A percentile compares a stretch with the other conserved stretches of the same genome.
phyloP scores from a whole-genome alignment of 2,329 filamentous ascomycete species.

The Microsporum ferrugineum region DNA sequence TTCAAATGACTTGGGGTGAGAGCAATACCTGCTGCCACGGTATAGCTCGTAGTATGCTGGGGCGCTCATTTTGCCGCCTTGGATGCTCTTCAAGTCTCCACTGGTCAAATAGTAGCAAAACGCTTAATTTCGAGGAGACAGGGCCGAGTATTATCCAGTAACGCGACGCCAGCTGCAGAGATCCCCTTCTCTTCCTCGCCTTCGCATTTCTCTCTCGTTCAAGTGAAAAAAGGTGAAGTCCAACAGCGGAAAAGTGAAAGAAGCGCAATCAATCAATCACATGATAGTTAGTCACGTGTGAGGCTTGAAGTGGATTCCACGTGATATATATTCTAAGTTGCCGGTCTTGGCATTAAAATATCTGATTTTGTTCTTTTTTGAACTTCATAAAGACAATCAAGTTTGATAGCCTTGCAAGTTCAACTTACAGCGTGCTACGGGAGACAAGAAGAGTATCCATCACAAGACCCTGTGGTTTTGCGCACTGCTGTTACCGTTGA shows the following conservation, averaged over 20 bases:
- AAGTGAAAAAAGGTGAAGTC: not conserved
- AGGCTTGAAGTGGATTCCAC: not conserved
- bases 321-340: not conserved
- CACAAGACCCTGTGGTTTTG: too few relatives aligned
- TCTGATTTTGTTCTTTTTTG: not conserved
- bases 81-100: not conserved
- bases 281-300: not conserved
- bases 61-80: constrained; percentile 37
- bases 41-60: constrained; percentile 83
- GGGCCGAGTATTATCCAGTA: not conserved
- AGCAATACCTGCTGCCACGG: constrained; percentile 80
- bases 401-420: not conserved
- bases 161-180: not conserved
- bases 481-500: not conserved
- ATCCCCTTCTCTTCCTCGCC: not conserved
- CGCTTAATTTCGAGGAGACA: not conserved
- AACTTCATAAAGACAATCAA: not conserved
- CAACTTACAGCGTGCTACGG: too few relatives aligned
- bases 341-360: not conserved
- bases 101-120: not conserved
- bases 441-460: too few relatives aligned
- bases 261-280: not conserved
- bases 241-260: not conserved
- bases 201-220: not conserved
- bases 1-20: not conserved